A percentile compares a stretch with the other conserved stretches of the same genome.
phyloP scores from a whole-genome alignment of 2,329 filamentous ascomycete genomes.

The Alternaria arbusti region DNA sequence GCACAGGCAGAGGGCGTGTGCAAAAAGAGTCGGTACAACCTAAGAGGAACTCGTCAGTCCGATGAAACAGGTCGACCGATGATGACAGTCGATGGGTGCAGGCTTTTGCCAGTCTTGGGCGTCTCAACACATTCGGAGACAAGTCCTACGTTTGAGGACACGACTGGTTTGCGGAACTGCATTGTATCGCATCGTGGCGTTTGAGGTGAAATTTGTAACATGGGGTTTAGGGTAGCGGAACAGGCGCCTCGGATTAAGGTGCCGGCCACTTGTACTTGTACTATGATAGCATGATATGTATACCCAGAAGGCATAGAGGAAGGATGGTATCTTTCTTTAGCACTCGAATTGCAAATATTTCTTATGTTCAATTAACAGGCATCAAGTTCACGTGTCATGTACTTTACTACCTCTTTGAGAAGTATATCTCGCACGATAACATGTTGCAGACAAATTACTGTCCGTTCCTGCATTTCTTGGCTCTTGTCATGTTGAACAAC shows the following conservation, averaged over 20 bases:
- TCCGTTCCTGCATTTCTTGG: not conserved
- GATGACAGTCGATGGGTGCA: not conserved
- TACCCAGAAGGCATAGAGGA: conserved; percentile 13
- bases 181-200: conserved; percentile 19
- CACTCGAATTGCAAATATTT: conserved; percentile 2
- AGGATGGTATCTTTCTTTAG: conserved; percentile 9
- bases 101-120: not conserved
- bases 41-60: conserved; percentile 26
- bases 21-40: conserved; percentile 39
- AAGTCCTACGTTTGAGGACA: not conserved
- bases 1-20: conserved; percentile 35
- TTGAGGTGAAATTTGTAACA: conserved; percentile 12
- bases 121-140: not conserved
- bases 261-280: conserved; percentile 20
- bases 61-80: conserved; percentile 8
- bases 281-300: conserved; percentile 18
- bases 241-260: conserved; percentile 5
- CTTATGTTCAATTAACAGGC: not conserved
- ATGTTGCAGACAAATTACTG: not conserved
- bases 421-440: not conserved
- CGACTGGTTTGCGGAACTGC: not conserved
- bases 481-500: conserved; percentile 11
- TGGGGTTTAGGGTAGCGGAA: not conserved
- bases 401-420: not conserved
- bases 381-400: not conserved